phyloP scores from a whole-genome alignment of 78 protist genomes.

The Dictyostelium capitatum region DNA sequence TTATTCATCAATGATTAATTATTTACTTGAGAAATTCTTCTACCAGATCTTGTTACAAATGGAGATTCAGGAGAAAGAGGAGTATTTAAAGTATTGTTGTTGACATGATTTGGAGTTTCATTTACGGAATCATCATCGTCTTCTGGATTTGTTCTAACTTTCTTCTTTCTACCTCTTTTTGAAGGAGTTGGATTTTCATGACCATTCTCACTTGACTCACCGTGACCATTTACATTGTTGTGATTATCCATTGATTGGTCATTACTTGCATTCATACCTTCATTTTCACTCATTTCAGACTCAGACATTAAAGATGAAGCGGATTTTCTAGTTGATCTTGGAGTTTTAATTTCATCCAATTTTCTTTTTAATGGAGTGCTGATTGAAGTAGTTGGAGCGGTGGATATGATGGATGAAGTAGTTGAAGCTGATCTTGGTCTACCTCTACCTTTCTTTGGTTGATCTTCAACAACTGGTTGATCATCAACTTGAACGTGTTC shows the following conservation, averaged over 20 bases:
- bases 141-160: background rate
- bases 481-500: background rate
- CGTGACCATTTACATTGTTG: background rate
- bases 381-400: background rate
- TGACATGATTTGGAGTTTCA: background rate
- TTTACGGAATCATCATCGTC: background rate
- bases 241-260: slow-evolving; percentile 3
- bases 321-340: background rate
- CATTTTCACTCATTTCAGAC: background rate
- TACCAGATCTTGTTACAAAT: slow-evolving; percentile 4
- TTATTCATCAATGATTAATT: background rate
- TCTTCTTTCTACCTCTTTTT: slow-evolving; percentile 44
- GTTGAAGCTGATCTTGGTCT: slow-evolving; percentile 9
- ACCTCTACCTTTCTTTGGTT: slow-evolving; percentile 4
- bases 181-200: slow-evolving; percentile 26
- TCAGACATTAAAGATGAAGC: background rate
- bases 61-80: slow-evolving; percentile 19
- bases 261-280: background rate
- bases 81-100: background rate
- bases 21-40: background rate
- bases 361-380: background rate
- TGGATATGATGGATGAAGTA: background rate
- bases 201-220: background rate
- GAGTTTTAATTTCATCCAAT: slow-evolving; percentile 10
- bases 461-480: background rate